Conservation (phyloP, 345 rosid genomes). For the Lepidium aucheri region DNA sequence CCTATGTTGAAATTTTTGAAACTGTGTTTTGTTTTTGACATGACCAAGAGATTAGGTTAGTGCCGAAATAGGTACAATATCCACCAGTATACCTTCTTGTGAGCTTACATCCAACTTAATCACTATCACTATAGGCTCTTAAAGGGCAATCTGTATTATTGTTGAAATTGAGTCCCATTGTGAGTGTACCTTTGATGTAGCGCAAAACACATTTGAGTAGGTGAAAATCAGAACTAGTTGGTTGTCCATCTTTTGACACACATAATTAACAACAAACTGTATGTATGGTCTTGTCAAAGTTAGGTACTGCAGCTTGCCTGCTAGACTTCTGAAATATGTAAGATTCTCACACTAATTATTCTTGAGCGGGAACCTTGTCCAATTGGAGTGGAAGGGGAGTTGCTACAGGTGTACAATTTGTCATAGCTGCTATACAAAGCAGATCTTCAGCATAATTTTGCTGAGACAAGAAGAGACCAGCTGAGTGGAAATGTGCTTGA, state of each 20-base stretch:
- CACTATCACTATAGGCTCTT: neutral
- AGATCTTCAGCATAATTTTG: neutral
- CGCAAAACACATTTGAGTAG: neutral
- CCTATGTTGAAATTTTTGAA: neutral
- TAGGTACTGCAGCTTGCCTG: neutral
- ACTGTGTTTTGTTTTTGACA: neutral
- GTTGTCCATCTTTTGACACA: neutral
- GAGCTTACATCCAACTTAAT: fast-evolving
- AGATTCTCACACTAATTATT: neutral
- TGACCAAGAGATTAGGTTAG: neutral
- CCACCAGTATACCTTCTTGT: neutral
- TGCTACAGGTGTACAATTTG: neutral
- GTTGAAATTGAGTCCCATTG: fast-evolving
- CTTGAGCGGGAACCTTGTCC: no score
- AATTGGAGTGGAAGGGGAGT: neutral
- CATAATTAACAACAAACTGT: neutral
- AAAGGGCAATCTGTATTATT: neutral
- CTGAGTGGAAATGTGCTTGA: neutral
- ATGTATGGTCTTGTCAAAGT: neutral
- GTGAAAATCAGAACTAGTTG: fast-evolving
- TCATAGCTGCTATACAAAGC: no score
- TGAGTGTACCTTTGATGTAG: fast-evolving
- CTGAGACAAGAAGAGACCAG: neutral
- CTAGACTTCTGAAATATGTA: neutral
- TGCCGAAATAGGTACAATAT: fast-evolving